A percentile compares a stretch with the other conserved stretches of the same genome.
phyloP scores from a whole-genome alignment of 331 rosid species.

The Acacia pycnantha region DNA sequence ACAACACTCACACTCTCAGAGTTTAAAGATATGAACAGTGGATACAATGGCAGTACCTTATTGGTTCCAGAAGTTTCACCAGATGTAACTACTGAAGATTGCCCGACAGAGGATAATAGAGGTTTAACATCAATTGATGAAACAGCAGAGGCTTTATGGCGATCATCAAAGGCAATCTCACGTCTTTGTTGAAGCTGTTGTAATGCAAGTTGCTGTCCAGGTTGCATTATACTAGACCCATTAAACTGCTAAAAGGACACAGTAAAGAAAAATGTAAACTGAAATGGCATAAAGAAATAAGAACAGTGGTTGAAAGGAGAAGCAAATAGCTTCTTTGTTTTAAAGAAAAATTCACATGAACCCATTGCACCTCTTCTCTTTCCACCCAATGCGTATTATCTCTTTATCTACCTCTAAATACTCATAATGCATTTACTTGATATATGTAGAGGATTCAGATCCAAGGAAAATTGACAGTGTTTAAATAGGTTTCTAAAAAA shows the following conservation, averaged over 20 bases:
- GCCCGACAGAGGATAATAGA: conserved; percentile 58
- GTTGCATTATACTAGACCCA: conserved; percentile 53
- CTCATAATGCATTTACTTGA: background rate
- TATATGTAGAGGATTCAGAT: background rate
- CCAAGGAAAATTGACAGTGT: background rate
- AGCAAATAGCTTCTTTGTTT: background rate
- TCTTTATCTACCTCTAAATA: background rate
- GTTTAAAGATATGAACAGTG: background rate
- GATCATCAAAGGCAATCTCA: conserved; percentile 71
- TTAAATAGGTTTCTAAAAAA: background rate
- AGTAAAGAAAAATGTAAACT: conserved; percentile 26
- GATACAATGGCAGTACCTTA: conserved; percentile 51
- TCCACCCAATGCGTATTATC: background rate
- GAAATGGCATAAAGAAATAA: background rate
- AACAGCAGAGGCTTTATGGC: conserved; percentile 49
- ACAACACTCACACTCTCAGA: background rate
- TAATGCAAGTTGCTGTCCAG: conserved; percentile 63
- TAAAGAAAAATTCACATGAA: background rate
- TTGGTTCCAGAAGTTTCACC: conserved; percentile 51
- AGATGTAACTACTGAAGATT: conserved; percentile 48
- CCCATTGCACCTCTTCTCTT: background rate
- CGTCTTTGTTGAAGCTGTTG: conserved; percentile 76
- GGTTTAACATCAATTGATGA: conserved; percentile 62
- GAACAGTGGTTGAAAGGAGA: background rate
- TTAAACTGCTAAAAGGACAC: conserved; percentile 49